phyloP scores from a whole-genome alignment of 1,284 basidiomycete genomes.

The Pseudozyma sp. region DNA sequence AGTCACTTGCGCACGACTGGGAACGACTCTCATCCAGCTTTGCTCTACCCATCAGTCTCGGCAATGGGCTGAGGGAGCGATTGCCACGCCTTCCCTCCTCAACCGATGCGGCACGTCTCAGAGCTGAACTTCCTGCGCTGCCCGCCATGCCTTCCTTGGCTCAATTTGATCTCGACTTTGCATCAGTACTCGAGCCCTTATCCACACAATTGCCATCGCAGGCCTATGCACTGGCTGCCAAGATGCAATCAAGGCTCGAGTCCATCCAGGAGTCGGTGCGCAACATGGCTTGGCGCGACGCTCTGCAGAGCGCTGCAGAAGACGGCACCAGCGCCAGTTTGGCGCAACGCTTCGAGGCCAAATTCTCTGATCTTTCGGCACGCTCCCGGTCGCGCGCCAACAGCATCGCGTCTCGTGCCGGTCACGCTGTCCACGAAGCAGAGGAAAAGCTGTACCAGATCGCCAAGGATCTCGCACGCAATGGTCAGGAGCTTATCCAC shows the following conservation, averaged over 20 bases:
- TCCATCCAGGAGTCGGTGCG: slow-evolving; percentile 52
- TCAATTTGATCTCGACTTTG: slow-evolving; percentile 44
- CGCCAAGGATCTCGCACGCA: slow-evolving; percentile 60
- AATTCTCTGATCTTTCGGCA: slow-evolving; percentile 32
- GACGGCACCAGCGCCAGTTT: slow-evolving; percentile 13
- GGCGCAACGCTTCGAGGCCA: slow-evolving; percentile 39
- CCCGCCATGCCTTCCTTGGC: slow-evolving; percentile 41
- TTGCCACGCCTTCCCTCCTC: slow-evolving; percentile 43
- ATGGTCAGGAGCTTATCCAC: slow-evolving; percentile 58
- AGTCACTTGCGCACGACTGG: slow-evolving; percentile 50
- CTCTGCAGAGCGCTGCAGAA: slow-evolving; percentile 18
- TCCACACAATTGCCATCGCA: slow-evolving; percentile 35
- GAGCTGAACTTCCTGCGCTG: slow-evolving; percentile 33
- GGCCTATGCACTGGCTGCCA: slow-evolving; percentile 41
- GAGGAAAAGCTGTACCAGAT: slow-evolving; percentile 62
- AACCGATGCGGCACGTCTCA: slow-evolving; percentile 29
- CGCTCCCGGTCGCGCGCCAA: slow-evolving; percentile 40
- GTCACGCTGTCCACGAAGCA: slow-evolving; percentile 55
- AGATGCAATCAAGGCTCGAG: slow-evolving; percentile 54
- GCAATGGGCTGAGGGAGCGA: slow-evolving; percentile 34
- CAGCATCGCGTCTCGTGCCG: slow-evolving; percentile 45
- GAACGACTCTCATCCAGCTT: slow-evolving; percentile 44
- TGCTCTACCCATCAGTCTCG: slow-evolving; percentile 36
- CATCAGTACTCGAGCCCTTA: slow-evolving; percentile 42
- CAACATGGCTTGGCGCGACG: slow-evolving; percentile 53